Evolutionary conservation across 495 filamentous ascomycete species (phyloP), one percentile per base, ranked within the genome.

Genomic region (Lichina pygmaea): DNA sequence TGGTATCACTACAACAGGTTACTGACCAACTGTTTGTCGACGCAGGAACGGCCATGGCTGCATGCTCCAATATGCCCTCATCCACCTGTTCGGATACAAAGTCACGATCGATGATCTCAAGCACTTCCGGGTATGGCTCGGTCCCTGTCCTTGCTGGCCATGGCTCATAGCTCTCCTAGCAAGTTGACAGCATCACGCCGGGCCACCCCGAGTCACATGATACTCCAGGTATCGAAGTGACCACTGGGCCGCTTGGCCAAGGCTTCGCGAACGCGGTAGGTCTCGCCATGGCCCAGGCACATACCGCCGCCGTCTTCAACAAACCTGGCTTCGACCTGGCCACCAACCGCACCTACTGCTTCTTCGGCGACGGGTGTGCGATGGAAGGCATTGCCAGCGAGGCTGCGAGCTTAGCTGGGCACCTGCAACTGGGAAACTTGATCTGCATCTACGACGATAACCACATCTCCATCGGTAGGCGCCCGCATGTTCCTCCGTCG

Each of bases 401-500:
- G 66, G 91, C 89, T 50, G 84, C 75, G 51, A 92, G 83, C 43
- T 71, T 77, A 55, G 89, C 89, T 52, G 89, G 89, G 60, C 89
- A 99, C 65, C 67, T 95, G 62, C 83, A 95, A 68, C 70, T 99
- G 36, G 91, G 89, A 50, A 99, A 95, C 72, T 66, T 99, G 50
- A 95, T 99, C 59, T 72, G 71, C 58, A 70, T 99, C 62, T 99
- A 89, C 60, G 89, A 99, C 57, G 89, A 99, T 68, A 99, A 99
- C 70, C 78, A 89, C 57, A 97, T 97, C 60, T 92, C 83, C 56
- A 82, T 82, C 53, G 75, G 77, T 81, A 64, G 53, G 70, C 45
- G 8, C 11, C 15, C 7, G 17, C 38, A 31, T 3, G 7, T 15
- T 11, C 13, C n/a, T 46, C 11, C 31, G 10, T 42, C 36, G 45